A percentile compares a stretch with the other conserved stretches of the same genome.
phyloP scores from a whole-genome alignment of 108 stramenopile genomes.

The Nitzschia putrida region DNA sequence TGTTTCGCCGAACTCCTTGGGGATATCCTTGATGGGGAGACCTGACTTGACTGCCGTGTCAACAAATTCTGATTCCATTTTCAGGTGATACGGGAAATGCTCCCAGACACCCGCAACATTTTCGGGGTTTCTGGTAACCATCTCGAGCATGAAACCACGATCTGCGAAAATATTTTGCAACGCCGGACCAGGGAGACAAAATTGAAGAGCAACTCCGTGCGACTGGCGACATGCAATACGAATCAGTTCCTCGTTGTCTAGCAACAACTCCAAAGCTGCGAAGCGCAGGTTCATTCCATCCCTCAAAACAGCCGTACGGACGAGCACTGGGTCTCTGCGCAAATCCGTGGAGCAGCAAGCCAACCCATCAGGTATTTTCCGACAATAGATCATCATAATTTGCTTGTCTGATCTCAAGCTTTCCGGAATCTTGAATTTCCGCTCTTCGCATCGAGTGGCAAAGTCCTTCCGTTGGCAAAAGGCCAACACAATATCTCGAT shows the following conservation, averaged over 20 bases:
- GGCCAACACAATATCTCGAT: conserved; percentile 35
- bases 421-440: conserved; percentile 33
- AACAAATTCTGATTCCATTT: too few relatives aligned
- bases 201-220: conserved; percentile 32
- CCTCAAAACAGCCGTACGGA: conserved; percentile 26
- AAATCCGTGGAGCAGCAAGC: conserved; percentile 31
- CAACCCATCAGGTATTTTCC: conserved; percentile 34
- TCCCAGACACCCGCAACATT: too few relatives aligned
- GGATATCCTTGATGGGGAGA: too few relatives aligned
- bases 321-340: conserved; percentile 22
- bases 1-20: too few relatives aligned
- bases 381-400: conserved; percentile 43
- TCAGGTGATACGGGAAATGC: too few relatives aligned
- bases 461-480: conserved; percentile 41
- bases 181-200: conserved; percentile 44
- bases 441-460: conserved; percentile 18
- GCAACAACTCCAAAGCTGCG: conserved; percentile 12
- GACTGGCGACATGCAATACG: conserved; percentile 23
- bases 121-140: too few relatives aligned
- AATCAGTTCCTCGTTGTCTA: conserved; percentile 27
- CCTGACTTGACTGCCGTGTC: too few relatives aligned
- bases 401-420: conserved; percentile 31
- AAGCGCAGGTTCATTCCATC: conserved; percentile 40
- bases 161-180: too few relatives aligned
- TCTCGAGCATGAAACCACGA: too few relatives aligned